Conservation (phyloP, 768 basidiomycete species). For the Boletus vinaceobasis region DNA sequence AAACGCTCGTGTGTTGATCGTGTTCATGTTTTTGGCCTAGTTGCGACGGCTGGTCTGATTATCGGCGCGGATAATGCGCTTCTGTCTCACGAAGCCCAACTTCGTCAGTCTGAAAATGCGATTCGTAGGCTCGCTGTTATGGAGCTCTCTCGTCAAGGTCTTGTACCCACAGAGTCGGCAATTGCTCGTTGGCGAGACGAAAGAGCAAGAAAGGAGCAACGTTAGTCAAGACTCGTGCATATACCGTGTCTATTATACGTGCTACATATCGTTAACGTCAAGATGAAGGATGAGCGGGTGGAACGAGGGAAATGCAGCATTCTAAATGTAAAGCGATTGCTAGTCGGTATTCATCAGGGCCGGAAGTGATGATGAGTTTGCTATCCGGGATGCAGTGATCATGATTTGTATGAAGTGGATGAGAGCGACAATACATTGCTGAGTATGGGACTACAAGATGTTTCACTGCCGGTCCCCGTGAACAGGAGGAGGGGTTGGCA, state of each 20-base stretch:
- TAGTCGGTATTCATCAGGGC: neutral
- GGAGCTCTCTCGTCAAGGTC: conserved; percentile 70
- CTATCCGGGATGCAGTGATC: conserved; percentile 9
- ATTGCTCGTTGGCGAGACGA: conserved; percentile 75
- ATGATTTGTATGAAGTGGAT: conserved; percentile 10
- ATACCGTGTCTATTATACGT: conserved; percentile 6
- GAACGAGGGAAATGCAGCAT: conserved; percentile 17
- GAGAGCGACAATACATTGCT: conserved; percentile 15
- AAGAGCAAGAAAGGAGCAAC: conserved; percentile 24
- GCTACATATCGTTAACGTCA: conserved; percentile 10
- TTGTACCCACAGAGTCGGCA: conserved; percentile 79
- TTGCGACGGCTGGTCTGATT: conserved; percentile 64
- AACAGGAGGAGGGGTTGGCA: conserved; percentile 24
- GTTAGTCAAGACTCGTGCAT: conserved; percentile 4
- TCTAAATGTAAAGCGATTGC: conserved; percentile 10
- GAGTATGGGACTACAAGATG: conserved; percentile 8
- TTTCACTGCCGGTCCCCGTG: conserved; percentile 29
- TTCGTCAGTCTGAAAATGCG: conserved; percentile 64
- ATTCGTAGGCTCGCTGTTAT: conserved; percentile 71
- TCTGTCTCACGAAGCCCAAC: conserved; percentile 60
- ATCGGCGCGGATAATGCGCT: conserved; percentile 76
- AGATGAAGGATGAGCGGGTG: neutral
- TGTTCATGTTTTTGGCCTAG: conserved; percentile 31
- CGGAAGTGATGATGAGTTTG: conserved; percentile 4
- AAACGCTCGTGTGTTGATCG: neutral